Conservation (phyloP, 257 asterid genomes). For the Nicotiana tomentosiformis region DNA sequence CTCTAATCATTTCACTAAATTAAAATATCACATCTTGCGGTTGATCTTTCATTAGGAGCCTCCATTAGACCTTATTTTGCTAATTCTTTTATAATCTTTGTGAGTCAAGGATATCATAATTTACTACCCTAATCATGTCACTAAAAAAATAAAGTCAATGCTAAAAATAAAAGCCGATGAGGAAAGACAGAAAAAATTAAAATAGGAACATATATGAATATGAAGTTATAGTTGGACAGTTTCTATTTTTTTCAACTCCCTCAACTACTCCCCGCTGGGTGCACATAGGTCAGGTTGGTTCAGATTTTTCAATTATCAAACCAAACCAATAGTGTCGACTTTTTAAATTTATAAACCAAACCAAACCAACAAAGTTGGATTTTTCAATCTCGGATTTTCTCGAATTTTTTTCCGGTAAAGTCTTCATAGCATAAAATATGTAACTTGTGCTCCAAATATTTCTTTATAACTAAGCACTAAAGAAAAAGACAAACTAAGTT, state of each 20-base stretch:
- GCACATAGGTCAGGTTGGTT: too few species aligned
- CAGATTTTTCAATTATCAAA: too few species aligned
- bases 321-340: too few species aligned
- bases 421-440: too few species aligned
- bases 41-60: conserved; percentile 8
- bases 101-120: conserved; percentile 15
- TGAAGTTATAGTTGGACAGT: conserved; percentile 5
- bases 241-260: not conserved
- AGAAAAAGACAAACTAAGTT: too few species aligned
- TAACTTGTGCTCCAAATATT: too few species aligned
- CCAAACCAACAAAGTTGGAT: too few species aligned
- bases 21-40: not conserved
- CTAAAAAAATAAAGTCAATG: conserved; percentile 7
- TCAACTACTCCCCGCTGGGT: not conserved
- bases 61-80: conserved; percentile 15
- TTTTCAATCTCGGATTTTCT: too few species aligned
- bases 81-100: not conserved
- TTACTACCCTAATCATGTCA: conserved; percentile 13
- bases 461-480: too few species aligned
- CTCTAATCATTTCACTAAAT: not conserved
- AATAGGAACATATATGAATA: not conserved
- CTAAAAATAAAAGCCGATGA: not conserved
- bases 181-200: not conserved
- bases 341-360: too few species aligned
- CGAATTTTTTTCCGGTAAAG: too few species aligned